Conservation (phyloP, 768 basidiomycete genomes). For the Trametes cingulata region DNA sequence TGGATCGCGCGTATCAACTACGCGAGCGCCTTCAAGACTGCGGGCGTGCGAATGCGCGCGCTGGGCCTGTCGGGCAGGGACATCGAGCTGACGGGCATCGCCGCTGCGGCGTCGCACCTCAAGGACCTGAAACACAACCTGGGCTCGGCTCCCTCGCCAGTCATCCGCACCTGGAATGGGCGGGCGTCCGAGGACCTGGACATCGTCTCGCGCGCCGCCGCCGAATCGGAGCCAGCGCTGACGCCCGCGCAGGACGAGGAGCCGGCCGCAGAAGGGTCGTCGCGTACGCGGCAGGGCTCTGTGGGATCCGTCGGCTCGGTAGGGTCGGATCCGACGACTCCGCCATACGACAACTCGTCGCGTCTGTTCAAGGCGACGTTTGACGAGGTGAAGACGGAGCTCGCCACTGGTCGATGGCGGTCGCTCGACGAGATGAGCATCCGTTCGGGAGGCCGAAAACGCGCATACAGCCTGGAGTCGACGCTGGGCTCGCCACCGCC, state of each 20-base stretch:
- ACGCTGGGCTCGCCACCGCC: constrained; percentile 19
- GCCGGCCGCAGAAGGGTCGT: background rate
- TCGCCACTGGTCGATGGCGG: constrained; percentile 54
- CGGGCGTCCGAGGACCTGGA: constrained; percentile 19
- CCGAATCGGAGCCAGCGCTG: constrained; percentile 5
- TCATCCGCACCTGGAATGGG: constrained; percentile 42
- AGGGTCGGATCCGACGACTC: constrained; percentile 48
- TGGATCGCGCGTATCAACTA: constrained; percentile 96
- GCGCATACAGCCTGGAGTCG: constrained; percentile 37
- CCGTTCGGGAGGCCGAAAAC: constrained; percentile 29
- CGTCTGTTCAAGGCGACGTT: constrained; percentile 81
- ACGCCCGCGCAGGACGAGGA: background rate
- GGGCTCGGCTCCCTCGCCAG: constrained; percentile 25
- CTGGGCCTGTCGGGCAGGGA: constrained; percentile 67
- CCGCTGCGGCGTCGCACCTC: constrained; percentile 83
- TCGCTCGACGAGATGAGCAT: constrained; percentile 33
- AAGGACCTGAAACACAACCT: constrained; percentile 56
- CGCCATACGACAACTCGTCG: constrained; percentile 55
- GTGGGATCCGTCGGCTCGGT: constrained; percentile 30
- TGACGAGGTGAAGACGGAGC: constrained; percentile 82
- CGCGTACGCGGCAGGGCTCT: constrained; percentile 2
- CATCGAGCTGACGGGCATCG: constrained; percentile 77
- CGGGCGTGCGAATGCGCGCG: constrained; percentile 79
- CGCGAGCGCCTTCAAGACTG: constrained; percentile 87
- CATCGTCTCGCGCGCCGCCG: constrained; percentile 4